Percentiles rank a stretch among this genome's conserved stretches.
These are phyloP conservation scores for Yamadazyma kanchanaburiensis DNA, from an alignment of 1,139 yeast genomes.

Conservation along the genomic window DNA sequence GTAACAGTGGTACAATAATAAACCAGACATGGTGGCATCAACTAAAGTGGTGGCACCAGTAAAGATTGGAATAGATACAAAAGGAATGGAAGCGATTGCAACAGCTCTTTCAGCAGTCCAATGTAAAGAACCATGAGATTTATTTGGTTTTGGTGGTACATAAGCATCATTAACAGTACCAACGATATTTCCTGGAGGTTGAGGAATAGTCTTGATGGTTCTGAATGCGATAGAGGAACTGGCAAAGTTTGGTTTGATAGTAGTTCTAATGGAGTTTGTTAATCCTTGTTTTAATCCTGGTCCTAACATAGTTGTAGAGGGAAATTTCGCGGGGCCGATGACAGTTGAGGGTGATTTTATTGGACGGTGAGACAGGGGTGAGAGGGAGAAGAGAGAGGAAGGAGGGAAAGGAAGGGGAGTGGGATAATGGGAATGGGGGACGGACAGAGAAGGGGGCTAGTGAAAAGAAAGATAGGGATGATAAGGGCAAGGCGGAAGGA, in stretches of 20 bases:
- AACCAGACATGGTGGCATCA: constrained; percentile 65
- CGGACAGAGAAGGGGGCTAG: too few relatives aligned
- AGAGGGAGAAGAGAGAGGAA: background rate
- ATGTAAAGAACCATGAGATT: constrained; percentile 79
- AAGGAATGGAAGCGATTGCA: constrained; percentile 70
- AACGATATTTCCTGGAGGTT: constrained; percentile 66
- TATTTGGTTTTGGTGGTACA: constrained; percentile 56
- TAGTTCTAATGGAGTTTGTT: constrained; percentile 6
- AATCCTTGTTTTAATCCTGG: constrained; percentile 9
- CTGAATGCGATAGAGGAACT: constrained; percentile 16
- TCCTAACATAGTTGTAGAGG: constrained; percentile 6
- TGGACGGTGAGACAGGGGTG: constrained; percentile 5
- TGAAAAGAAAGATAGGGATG: too few relatives aligned
- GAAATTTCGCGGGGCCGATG: constrained; percentile 8
- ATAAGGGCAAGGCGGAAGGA: too few relatives aligned
- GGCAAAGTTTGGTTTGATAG: constrained; percentile 1
- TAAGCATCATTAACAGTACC: constrained; percentile 85
- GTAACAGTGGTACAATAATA: constrained; percentile 70
- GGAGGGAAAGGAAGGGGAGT: constrained; percentile 1
- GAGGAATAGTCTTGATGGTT: constrained; percentile 43
- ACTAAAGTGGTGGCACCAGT: constrained; percentile 66
- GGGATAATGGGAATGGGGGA: too few relatives aligned
- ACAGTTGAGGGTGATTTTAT: constrained; percentile 9
- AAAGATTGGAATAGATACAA: constrained; percentile 68
- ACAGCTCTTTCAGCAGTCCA: constrained; percentile 81